Base-by-base conservation (phyloP, 345 rosid genomes). In the Citrus medica region DNA sequence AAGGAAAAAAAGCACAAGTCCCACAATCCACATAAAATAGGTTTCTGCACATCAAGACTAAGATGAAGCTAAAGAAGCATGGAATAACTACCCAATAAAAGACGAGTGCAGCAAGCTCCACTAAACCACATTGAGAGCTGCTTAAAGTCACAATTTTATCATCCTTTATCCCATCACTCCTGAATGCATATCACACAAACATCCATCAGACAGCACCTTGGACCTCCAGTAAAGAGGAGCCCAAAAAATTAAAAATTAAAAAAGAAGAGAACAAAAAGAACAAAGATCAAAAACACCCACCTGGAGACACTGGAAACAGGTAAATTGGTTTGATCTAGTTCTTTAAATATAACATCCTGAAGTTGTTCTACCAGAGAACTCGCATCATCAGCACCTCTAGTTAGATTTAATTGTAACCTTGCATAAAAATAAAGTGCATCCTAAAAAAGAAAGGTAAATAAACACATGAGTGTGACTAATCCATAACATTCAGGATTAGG, bases 91-190 rank as follows among this genome's bases (percentile, higher is more conserved):
- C 99, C 94, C 84, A 86, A 85, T 91, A 92, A 73, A 95, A 83
- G 56, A 90, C 88, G 35, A 87, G 87, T 67, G 98, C 92, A 33
- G 94, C 97, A 63, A 95, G 91, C 84, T 93, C 92, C 83, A 91
- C 92, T 86, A 93, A 77, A 81, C 89, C 83, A 85, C 81, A 81
- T 69, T 87, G 90, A 53, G 88, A 90, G 68, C 89, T 85, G 85
- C 87, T 88, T 79, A 95, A 83, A 72, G 80, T 78, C 83, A 94
- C 94, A 71, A 87, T 75, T 79, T 85, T 93, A 51, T 92, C 96
- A 83, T 93, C 96, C 89, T 91, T 95, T 48, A 82, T 85, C 77
- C 86, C 81, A 67, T 93, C 98, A 78, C 84, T 83, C 97, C 99
- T 95, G 79, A 76, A 84, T 32, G 66, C 40, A 74, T 46, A 13